Evolutionary conservation across 148 eudicot genomes (phyloP).

Genomic region (Pouteria glomerata): DNA sequence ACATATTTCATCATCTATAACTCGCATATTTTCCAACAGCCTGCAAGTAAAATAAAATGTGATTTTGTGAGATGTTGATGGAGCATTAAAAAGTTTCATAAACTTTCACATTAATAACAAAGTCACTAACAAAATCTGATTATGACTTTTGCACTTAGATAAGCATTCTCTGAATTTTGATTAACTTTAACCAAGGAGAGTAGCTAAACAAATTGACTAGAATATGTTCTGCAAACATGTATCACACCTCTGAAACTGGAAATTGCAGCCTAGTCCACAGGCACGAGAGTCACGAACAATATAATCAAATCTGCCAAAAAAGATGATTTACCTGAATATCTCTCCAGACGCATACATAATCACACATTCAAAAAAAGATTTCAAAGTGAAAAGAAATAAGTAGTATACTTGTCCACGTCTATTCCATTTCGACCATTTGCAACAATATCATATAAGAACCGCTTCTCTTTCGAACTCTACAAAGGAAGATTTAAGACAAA

Average conservation of each 20-base stretch:
- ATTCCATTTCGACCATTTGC: slow-evolving; percentile 72
- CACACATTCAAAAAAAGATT: too few relatives aligned
- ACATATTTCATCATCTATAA: slow-evolving; percentile 63
- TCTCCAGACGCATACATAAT: too few relatives aligned
- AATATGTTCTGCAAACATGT: background rate
- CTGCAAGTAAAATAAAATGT: slow-evolving; percentile 25
- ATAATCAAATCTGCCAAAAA: slow-evolving; percentile 53
- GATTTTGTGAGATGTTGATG: background rate
- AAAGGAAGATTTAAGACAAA: slow-evolving; percentile 1
- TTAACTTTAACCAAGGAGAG: background rate
- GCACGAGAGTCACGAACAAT: slow-evolving; percentile 70
- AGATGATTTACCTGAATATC: background rate
- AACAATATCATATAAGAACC: slow-evolving; percentile 64
- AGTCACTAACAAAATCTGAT: background rate
- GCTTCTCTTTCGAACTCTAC: slow-evolving; percentile 48
- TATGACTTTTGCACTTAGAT: background rate
- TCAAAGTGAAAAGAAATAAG: slow-evolving; percentile 11
- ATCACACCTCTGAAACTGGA: slow-evolving; percentile 48
- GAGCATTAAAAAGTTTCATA: background rate
- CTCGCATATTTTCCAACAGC: slow-evolving; percentile 63
- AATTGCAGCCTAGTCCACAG: slow-evolving; percentile 62
- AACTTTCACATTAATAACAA: background rate
- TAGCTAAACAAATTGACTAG: background rate
- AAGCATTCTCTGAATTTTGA: background rate
- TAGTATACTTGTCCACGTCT: slow-evolving; percentile 63